These are phyloP conservation scores for Pyronema domesticum DNA, from an alignment of 495 filamentous ascomycete species.

Conservation along the genomic window DNA sequence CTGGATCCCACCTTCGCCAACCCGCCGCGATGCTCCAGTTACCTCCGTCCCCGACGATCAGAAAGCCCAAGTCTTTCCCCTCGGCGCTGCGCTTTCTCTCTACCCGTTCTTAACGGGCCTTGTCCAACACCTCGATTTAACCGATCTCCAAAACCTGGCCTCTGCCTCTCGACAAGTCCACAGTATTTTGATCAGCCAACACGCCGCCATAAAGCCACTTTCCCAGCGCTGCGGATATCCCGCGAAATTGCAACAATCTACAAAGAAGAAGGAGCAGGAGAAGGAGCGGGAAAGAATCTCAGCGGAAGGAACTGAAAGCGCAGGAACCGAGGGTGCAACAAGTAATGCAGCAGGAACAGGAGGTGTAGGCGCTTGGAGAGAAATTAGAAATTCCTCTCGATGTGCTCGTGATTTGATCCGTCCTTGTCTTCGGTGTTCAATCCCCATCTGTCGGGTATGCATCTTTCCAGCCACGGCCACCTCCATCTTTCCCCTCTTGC, in stretches of 20 bases:
- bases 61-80: too few relatives aligned
- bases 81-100: slow-evolving; percentile 7
- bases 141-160: slow-evolving; percentile 16
- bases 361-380: too few relatives aligned
- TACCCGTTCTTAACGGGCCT: slow-evolving; percentile 16
- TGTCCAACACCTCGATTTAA: slow-evolving; percentile 13
- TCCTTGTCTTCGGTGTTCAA: slow-evolving; percentile 4
- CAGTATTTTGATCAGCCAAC: slow-evolving; percentile 8
- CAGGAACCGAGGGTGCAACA: not conserved
- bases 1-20: not conserved
- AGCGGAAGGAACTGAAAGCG: not conserved
- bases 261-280: not conserved
- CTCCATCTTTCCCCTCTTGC: too few relatives aligned
- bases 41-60: too few relatives aligned
- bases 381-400: not conserved
- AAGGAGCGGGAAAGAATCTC: not conserved
- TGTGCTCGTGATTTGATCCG: slow-evolving; percentile 15
- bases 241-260: not conserved
- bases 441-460: slow-evolving; percentile 14
- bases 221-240: slow-evolving; percentile 9
- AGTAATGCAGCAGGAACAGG: not conserved
- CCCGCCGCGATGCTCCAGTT: not conserved
- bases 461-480: not conserved
- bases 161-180: slow-evolving; percentile 13
- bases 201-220: slow-evolving; percentile 6